These are phyloP conservation scores for Aspergillus viridinutans DNA, from an alignment of 2,329 filamentous ascomycete genomes.

Conservation along the genomic window DNA sequence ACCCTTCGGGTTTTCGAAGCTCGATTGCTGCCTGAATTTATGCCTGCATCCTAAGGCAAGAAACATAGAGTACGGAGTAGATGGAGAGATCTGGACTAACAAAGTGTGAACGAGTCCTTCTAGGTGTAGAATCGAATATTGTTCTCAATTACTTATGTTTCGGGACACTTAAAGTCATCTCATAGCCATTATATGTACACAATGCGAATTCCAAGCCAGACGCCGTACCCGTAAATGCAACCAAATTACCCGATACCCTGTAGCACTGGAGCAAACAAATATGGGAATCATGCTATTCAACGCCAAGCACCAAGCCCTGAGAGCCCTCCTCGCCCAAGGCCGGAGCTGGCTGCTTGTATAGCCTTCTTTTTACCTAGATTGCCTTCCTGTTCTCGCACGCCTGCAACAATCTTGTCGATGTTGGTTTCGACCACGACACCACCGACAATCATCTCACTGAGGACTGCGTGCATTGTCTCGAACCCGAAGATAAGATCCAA, in stretches of 20 bases:
- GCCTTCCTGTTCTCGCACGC: slow-evolving; percentile 59
- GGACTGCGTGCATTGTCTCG: slow-evolving; percentile 85
- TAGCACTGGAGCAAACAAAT: background rate
- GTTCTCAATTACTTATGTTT: background rate
- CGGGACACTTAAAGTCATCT: background rate
- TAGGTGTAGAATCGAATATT: background rate
- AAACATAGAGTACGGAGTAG: background rate
- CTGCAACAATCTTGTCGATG: slow-evolving; percentile 80
- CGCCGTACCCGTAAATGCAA: background rate
- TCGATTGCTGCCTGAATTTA: background rate
- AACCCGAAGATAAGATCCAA: slow-evolving; percentile 98
- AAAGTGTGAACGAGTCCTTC: background rate
- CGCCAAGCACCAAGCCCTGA: slow-evolving; percentile 39
- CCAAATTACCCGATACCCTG: background rate
- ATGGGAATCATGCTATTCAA: slow-evolving; percentile 15
- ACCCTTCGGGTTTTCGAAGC: slow-evolving; percentile 1
- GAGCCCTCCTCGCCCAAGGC: slow-evolving; percentile 34
- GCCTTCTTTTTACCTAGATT: slow-evolving; percentile 41
- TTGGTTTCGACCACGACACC: slow-evolving; percentile 93
- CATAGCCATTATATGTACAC: background rate
- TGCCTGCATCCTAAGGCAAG: background rate
- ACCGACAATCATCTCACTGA: slow-evolving; percentile 92
- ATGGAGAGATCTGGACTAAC: background rate
- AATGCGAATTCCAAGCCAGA: background rate
- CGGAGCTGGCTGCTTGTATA: slow-evolving; percentile 39